Conservation (phyloP, 441 rosid genomes). For the Metrosideros polymorpha region DNA sequence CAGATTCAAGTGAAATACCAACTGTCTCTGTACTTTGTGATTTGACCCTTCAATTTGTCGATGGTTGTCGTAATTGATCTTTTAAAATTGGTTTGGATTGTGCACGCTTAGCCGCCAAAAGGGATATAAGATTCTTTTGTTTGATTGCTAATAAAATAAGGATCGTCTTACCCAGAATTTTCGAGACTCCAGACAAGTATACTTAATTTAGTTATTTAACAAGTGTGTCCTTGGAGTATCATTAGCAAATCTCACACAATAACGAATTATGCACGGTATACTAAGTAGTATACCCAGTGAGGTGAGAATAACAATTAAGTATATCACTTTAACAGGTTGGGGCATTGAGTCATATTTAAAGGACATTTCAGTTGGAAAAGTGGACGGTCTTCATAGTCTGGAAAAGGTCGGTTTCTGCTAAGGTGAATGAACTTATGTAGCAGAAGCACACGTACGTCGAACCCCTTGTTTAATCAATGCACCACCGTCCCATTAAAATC, state of each 20-base stretch:
- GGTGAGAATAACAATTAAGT: not conserved
- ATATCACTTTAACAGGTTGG: not conserved
- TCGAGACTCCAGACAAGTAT: not conserved
- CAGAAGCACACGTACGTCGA: not conserved
- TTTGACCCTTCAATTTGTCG: not conserved
- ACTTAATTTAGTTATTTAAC: not conserved
- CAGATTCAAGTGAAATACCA: not conserved
- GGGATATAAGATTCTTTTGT: not conserved
- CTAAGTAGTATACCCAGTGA: not conserved
- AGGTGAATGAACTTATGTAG: not conserved
- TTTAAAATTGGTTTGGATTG: not conserved
- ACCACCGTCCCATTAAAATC: not conserved
- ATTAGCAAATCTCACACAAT: not conserved
- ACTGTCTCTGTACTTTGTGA: not conserved
- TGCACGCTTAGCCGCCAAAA: not conserved
- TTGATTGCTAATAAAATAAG: not conserved
- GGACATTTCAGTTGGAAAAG: not conserved
- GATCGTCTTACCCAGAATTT: not conserved
- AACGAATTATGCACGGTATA: not conserved
- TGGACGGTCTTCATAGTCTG: not conserved
- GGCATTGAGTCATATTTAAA: not conserved
- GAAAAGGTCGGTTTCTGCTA: not conserved
- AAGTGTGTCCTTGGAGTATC: not conserved
- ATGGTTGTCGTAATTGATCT: not conserved
- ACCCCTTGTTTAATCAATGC: not conserved